Evolutionary conservation across 768 basidiomycete species (phyloP).

Genomic region (Psilocybe azurescens): DNA sequence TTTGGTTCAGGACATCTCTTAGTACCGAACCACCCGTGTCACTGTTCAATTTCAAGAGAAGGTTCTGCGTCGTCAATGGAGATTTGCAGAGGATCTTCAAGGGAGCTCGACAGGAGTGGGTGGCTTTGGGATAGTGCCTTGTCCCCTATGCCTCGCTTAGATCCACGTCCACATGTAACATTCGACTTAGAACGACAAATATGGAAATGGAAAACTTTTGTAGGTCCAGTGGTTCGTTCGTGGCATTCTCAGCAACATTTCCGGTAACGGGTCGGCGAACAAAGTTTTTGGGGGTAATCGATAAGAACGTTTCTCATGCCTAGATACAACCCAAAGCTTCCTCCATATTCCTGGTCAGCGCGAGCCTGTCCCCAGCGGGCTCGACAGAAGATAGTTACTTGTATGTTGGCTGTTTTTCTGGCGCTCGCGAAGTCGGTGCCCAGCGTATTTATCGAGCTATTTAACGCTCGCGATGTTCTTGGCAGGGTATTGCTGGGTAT

Average conservation of each 20-base stretch:
- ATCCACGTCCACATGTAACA: background rate
- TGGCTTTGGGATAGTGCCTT: background rate
- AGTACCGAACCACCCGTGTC: background rate
- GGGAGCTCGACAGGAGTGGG: background rate
- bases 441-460: background rate
- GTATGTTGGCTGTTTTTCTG: background rate
- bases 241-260: background rate
- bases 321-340: no score
- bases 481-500: background rate
- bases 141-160: background rate
- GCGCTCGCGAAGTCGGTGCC: background rate
- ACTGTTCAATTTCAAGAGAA: background rate
- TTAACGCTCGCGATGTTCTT: background rate
- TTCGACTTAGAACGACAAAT: background rate
- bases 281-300: background rate
- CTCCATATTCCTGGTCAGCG: no score
- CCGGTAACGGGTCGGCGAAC: background rate
- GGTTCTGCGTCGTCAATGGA: background rate
- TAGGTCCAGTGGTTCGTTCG: constrained; percentile 1
- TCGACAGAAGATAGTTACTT: background rate
- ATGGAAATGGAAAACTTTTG: background rate
- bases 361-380: no score
- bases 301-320: background rate
- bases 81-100: background rate
- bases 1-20: background rate